These are phyloP conservation scores for Cylindrodendrum hubeiense DNA, from an alignment of 2,329 filamentous ascomycete species.

Conservation along the genomic window DNA sequence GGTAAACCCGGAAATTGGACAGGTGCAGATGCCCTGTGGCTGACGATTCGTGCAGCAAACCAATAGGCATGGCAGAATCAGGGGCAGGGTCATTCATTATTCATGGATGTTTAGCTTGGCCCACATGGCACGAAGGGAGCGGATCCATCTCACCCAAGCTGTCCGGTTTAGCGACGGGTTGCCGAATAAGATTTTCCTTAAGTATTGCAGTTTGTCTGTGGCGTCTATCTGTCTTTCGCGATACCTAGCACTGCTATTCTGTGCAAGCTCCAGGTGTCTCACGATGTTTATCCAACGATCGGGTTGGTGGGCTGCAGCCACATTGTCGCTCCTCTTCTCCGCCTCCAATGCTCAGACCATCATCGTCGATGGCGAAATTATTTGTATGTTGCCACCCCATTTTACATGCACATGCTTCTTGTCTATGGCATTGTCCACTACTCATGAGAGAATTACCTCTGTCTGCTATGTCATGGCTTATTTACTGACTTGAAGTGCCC, in stretches of 20 bases:
- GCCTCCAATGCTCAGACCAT: conserved; percentile 39
- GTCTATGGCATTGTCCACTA: neutral
- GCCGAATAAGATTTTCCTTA: conserved; percentile 1
- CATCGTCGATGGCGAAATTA: conserved; percentile 31
- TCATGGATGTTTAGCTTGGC: conserved; percentile 1
- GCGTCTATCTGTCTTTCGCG: neutral
- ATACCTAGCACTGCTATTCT: conserved; percentile 10
- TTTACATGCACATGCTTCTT: neutral
- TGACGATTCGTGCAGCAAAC: neutral
- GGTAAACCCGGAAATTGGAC: neutral
- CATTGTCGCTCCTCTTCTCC: conserved; percentile 17
- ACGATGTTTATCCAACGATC: conserved; percentile 21
- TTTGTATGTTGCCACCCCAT: conserved; percentile 28
- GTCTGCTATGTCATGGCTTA: neutral
- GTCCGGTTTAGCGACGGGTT: neutral
- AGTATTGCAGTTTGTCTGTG: conserved; percentile 7
- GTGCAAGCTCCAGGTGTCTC: conserved; percentile 9
- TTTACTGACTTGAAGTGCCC: conserved; percentile 3
- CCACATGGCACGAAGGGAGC: conserved; percentile 6
- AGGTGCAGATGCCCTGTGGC: too few species aligned
- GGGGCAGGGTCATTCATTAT: neutral
- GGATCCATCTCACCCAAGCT: neutral
- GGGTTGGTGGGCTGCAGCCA: conserved; percentile 15
- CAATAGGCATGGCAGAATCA: neutral
- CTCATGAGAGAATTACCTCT: neutral